Evolutionary conservation across 345 rosid species (phyloP), one percentile per base, ranked within the genome.

Genomic region (Toxicodendron radicans): DNA sequence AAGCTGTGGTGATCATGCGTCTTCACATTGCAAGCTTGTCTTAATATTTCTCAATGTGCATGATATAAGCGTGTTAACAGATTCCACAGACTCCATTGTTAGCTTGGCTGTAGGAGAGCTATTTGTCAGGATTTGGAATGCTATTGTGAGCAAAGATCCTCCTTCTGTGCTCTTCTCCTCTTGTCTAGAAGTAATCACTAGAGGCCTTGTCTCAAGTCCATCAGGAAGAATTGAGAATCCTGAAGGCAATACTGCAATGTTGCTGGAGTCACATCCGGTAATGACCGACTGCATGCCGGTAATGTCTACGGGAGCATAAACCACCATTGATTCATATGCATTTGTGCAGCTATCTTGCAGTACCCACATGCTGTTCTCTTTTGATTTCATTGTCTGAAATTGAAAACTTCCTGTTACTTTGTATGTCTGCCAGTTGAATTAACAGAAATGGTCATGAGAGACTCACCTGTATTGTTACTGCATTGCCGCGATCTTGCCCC

Each of bases 221-320:
- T 95, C 98, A 0, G 97, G 97, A 45, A 95, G 92, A 78, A 95
- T 90, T 1, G 98, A 90, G 90, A 95, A 95, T 43, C 99, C 99
- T 10, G 91, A 95, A 20, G 99, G 98, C 66, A 95, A 82, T 66
- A 90, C 70, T 2, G 94, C 90, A 21, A 89, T 81, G 87, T 76
- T 90, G 89, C 95, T 90, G 17, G 99, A 89, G 84, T 95, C 97
- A 21, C 97, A 93, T 65, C 99, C 99, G 0, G 92, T 90, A 30
- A 91, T 89, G 81, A 87, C 98, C 0, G 93, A 80, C 74, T 95
- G 97, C 83, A 91, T 93, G 17, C 86, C 86, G 1, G 82, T 80
- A 49, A 89, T 88, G 75, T 95, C 99, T 56, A 91, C 98, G 0
- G 88, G 89, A 60, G 98, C 97, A 64, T 86, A 92, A 54, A 95